Percentiles rank a stretch among this genome's conserved stretches.
Evolutionary conservation across 352 stramenopile species (phyloP).

Genomic region (Globisporangium lucens): DNA sequence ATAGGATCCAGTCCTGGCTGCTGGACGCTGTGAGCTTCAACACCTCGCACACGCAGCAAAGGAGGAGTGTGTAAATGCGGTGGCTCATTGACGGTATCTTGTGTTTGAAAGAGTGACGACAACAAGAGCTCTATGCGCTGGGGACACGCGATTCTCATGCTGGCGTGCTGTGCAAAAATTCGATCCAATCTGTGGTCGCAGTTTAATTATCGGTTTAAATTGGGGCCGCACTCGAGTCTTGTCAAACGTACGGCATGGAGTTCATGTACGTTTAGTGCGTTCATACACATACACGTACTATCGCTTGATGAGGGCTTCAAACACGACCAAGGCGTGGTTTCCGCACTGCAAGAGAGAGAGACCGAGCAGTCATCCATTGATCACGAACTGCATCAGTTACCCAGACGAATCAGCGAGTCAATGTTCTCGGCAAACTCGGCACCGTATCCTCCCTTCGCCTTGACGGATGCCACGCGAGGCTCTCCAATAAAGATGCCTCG

Average conservation of each 20-base stretch:
- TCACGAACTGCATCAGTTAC: slow-evolving; percentile 30
- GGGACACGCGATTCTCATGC: too few relatives aligned
- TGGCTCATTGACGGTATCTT: too few relatives aligned
- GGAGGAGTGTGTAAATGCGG: too few relatives aligned
- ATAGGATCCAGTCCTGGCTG: not conserved
- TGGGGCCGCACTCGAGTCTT: not conserved
- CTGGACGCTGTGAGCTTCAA: too few relatives aligned
- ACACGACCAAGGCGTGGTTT: not conserved
- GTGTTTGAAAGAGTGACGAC: too few relatives aligned
- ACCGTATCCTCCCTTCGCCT: slow-evolving; percentile 67
- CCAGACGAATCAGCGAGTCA: slow-evolving; percentile 57
- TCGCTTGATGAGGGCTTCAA: not conserved
- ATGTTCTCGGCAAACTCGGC: slow-evolving; percentile 62
- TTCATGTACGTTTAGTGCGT: not conserved
- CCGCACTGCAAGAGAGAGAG: not conserved
- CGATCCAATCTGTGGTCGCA: not conserved
- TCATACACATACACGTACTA: slow-evolving; percentile 5
- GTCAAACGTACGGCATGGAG: not conserved
- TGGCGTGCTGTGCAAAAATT: too few relatives aligned
- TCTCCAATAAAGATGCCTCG: slow-evolving; percentile 81
- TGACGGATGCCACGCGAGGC: slow-evolving; percentile 65
- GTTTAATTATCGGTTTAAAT: not conserved
- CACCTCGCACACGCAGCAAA: too few relatives aligned
- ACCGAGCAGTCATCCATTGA: not conserved
- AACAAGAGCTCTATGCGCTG: too few relatives aligned